Conservation (phyloP, 768 basidiomycete genomes). For the Arthromyces matolae region DNA sequence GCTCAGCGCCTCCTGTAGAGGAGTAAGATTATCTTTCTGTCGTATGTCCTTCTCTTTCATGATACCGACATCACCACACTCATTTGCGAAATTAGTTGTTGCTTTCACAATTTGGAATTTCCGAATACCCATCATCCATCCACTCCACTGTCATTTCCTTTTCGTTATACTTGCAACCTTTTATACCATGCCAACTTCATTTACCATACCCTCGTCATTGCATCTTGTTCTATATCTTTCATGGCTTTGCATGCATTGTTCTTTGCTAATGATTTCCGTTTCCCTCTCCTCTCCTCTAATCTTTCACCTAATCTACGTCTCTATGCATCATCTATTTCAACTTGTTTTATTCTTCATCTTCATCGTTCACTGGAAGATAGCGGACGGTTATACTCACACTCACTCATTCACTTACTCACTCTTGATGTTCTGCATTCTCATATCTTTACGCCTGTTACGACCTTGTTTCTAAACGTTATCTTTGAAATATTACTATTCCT, state of each 20-base stretch:
- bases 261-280: not conserved
- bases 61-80: too few relatives aligned
- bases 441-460: not conserved
- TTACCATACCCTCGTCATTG: not conserved
- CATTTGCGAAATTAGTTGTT: conserved; percentile 2
- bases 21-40: too few relatives aligned
- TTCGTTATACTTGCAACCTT: not conserved
- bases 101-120: not conserved
- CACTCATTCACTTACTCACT: not conserved
- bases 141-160: not conserved
- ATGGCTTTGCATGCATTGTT: conserved; percentile 4
- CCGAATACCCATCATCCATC: conserved; percentile 11
- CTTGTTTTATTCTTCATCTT: not conserved
- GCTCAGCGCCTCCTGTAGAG: not conserved
- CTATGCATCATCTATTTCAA: conserved; percentile 1
- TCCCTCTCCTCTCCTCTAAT: not conserved
- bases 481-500: conserved; percentile 12
- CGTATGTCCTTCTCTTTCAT: too few relatives aligned
- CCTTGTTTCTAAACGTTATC: not conserved
- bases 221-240: not conserved
- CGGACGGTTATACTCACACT: conserved; percentile 10
- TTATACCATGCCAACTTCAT: not conserved
- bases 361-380: not conserved
- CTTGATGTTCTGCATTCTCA: conserved; percentile 1
- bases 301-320: too few relatives aligned